phyloP scores from a whole-genome alignment of 2,329 filamentous ascomycete species.

The Beauveria caledonica region DNA sequence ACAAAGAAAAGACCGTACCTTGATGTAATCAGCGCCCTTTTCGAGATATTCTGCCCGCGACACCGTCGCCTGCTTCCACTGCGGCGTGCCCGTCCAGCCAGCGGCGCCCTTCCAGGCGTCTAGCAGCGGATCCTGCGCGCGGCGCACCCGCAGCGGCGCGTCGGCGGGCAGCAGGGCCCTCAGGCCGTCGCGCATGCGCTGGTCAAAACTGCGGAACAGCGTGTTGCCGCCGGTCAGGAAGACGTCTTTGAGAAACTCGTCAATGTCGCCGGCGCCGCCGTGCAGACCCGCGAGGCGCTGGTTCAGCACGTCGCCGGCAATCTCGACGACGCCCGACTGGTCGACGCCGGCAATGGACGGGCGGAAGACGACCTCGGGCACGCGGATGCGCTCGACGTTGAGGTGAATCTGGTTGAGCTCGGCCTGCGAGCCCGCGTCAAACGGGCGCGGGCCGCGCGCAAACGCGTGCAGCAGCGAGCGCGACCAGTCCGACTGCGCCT shows the following conservation, averaged over 20 bases:
- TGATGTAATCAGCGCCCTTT: slow-evolving; percentile 90
- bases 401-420: slow-evolving; percentile 85
- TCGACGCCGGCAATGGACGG: slow-evolving; percentile 86
- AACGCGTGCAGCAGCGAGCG: slow-evolving; percentile 88
- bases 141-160: slow-evolving; percentile 58
- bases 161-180: slow-evolving; percentile 63
- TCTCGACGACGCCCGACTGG: slow-evolving; percentile 88
- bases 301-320: slow-evolving; percentile 79
- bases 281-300: slow-evolving; percentile 59
- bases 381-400: slow-evolving; percentile 91
- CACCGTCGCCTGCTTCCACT: slow-evolving; percentile 58
- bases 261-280: slow-evolving; percentile 34
- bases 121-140: slow-evolving; percentile 65
- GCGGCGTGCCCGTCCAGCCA: slow-evolving; percentile 61
- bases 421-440: slow-evolving; percentile 65
- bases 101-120: slow-evolving; percentile 95
- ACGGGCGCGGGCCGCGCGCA: slow-evolving; percentile 77
- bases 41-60: slow-evolving; percentile 79
- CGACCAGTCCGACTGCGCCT: slow-evolving; percentile 91
- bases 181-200: slow-evolving; percentile 66
- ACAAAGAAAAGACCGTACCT: too few relatives aligned
- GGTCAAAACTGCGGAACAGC: slow-evolving; percentile 78
- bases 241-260: slow-evolving; percentile 72
- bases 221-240: slow-evolving; percentile 94
- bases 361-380: slow-evolving; percentile 89